Percentiles rank a stretch among this genome's conserved stretches.
Evolutionary conservation across 1,284 basidiomycete species (phyloP).

Genomic region (Puccinia hordei): DNA sequence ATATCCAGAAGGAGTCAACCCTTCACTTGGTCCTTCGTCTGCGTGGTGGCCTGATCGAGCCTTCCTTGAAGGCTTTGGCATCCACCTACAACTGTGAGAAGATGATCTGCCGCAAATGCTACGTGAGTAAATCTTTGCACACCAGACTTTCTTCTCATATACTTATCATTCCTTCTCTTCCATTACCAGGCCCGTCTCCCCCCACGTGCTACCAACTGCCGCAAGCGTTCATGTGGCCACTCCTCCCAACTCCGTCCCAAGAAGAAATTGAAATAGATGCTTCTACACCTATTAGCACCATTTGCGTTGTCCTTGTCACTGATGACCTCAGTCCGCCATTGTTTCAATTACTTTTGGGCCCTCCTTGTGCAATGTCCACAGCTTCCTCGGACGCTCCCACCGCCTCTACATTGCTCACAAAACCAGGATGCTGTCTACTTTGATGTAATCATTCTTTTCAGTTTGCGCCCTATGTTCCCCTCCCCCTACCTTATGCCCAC

Average conservation of each 20-base stretch:
- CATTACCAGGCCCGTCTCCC: conserved; percentile 26
- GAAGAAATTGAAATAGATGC: conserved; percentile 48
- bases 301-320: background rate
- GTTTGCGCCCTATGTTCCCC: too few species aligned
- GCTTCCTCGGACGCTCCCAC: background rate
- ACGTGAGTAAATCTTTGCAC: conserved; percentile 73
- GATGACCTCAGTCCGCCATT: background rate
- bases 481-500: too few species aligned
- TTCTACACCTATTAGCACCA: background rate
- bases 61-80: conserved; percentile 93
- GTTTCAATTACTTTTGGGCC: too few species aligned
- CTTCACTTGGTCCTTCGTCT: conserved; percentile 66
- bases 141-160: conserved; percentile 97
- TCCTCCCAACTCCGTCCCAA: conserved; percentile 88
- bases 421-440: background rate
- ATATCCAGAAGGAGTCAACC: conserved; percentile 60
- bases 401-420: background rate
- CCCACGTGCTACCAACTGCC: conserved; percentile 62
- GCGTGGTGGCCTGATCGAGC: conserved; percentile 98
- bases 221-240: conserved; percentile 68
- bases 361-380: background rate
- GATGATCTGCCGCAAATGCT: conserved; percentile 97
- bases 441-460: background rate
- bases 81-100: conserved; percentile 79
- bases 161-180: conserved; percentile 67